Evolutionary conservation across 2,329 filamentous ascomycete genomes (phyloP).

Genomic region (Podosphaera xanthii): DNA sequence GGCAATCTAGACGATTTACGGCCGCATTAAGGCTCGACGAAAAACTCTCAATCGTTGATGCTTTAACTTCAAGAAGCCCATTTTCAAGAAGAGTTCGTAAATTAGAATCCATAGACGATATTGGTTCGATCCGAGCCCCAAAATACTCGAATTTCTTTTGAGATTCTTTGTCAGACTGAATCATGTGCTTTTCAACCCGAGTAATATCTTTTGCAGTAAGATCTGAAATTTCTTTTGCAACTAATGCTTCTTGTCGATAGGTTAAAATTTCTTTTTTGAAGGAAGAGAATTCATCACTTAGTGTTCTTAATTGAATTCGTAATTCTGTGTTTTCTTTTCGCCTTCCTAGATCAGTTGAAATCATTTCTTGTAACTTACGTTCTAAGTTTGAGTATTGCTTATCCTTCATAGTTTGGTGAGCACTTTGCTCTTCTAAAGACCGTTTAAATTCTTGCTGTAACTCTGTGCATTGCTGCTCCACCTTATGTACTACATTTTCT

Average conservation of each 20-base stretch:
- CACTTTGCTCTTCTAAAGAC: not conserved
- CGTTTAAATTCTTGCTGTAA: not conserved
- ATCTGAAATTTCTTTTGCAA: not conserved
- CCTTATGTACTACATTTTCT: not conserved
- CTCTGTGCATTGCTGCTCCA: not conserved
- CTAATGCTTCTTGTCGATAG: not conserved
- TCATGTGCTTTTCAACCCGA: not conserved
- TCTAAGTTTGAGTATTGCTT: not conserved
- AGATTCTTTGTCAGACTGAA: not conserved
- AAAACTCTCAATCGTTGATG: not conserved
- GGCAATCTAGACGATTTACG: not conserved
- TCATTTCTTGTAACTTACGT: not conserved
- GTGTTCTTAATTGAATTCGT: not conserved
- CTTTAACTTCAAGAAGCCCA: not conserved
- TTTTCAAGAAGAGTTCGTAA: not conserved
- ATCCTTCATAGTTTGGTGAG: not conserved
- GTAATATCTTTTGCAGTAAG: not conserved
- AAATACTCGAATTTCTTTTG: not conserved
- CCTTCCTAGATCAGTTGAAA: not conserved
- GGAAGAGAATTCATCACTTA: not conserved
- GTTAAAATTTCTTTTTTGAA: not conserved
- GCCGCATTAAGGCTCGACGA: not conserved
- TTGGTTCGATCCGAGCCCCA: not conserved
- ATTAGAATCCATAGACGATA: not conserved
- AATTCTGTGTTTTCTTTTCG: not conserved